Percentiles rank a stretch among this genome's conserved stretches.
These are phyloP conservation scores for Leccinum angustisporum DNA, from an alignment of 1,284 basidiomycete genomes.

Conservation along the genomic window DNA sequence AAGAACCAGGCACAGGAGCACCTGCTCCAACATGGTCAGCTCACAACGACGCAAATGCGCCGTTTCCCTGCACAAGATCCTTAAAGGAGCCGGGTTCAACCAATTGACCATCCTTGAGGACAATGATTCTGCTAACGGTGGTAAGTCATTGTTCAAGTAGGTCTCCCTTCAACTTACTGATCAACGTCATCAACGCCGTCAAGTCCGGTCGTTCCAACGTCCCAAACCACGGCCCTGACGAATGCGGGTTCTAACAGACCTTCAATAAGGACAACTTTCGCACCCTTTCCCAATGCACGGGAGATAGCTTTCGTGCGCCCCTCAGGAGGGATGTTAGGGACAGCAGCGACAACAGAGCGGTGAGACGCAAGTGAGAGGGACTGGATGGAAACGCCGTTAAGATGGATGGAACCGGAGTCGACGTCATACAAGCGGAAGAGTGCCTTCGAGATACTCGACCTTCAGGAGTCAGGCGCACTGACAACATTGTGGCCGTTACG, in stretches of 20 bases:
- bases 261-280: slow-evolving; percentile 80
- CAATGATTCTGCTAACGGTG: slow-evolving; percentile 59
- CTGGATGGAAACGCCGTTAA: slow-evolving; percentile 81
- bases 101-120: slow-evolving; percentile 80
- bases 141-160: slow-evolving; percentile 1
- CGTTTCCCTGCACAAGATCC: slow-evolving; percentile 67
- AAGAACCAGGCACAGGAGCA: slow-evolving; percentile 32
- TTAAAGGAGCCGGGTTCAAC: slow-evolving; percentile 76
- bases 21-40: slow-evolving; percentile 63
- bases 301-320: slow-evolving; percentile 88
- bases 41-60: slow-evolving; percentile 82
- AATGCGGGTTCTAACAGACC: slow-evolving; percentile 72
- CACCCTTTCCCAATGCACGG: slow-evolving; percentile 81
- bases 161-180: slow-evolving; percentile 53
- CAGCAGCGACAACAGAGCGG: slow-evolving; percentile 71
- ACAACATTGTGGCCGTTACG: slow-evolving; percentile 72
- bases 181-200: slow-evolving; percentile 32
- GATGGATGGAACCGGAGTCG: slow-evolving; percentile 67
- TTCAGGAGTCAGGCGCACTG: slow-evolving; percentile 78
- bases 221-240: slow-evolving; percentile 68
- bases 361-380: slow-evolving; percentile 70
- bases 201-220: slow-evolving; percentile 68
- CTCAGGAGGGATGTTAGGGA: slow-evolving; percentile 81
- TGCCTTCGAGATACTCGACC: slow-evolving; percentile 80
- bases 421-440: slow-evolving; percentile 92